These are phyloP conservation scores for Kitagawia praeruptora DNA, from an alignment of 129 eudicot species.

Conservation along the genomic window DNA sequence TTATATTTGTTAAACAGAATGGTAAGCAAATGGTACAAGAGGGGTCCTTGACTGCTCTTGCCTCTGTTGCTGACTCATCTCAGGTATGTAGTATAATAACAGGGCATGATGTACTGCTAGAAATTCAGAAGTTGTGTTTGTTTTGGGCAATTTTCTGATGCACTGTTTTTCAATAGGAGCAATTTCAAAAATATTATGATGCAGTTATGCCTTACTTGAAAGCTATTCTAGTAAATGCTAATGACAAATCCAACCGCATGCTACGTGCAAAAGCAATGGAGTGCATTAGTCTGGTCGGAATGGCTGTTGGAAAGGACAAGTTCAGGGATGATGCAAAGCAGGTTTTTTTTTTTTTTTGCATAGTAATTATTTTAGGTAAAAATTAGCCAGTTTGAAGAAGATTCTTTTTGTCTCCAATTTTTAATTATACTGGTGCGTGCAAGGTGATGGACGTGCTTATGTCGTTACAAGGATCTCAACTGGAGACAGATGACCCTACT, in stretches of 20 bases:
- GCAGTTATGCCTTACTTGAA: slow-evolving; percentile 99
- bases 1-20: slow-evolving; percentile 41
- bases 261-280: slow-evolving; percentile 99
- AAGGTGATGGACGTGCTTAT: slow-evolving; percentile 99
- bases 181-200: slow-evolving; percentile 95
- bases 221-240: slow-evolving; percentile 82
- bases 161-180: slow-evolving; percentile 54
- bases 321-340: slow-evolving; percentile 97
- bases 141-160: slow-evolving; percentile 10
- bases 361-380: background rate
- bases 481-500: slow-evolving; percentile 98
- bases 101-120: background rate
- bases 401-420: background rate
- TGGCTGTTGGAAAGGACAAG: slow-evolving; percentile 99
- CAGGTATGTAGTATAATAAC: slow-evolving; percentile 43
- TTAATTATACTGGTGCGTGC: slow-evolving; percentile 10
- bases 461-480: slow-evolving; percentile 96
- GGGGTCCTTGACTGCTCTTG: slow-evolving; percentile 97
- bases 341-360: slow-evolving; percentile 29
- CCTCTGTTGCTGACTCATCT: slow-evolving; percentile 99
- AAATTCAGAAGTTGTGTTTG: slow-evolving; percentile 2
- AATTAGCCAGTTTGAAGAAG: background rate
- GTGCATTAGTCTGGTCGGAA: slow-evolving; percentile 97
- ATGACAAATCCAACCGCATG: slow-evolving; percentile 96
- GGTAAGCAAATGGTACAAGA: slow-evolving; percentile 99